Evolutionary conservation across 129 eudicot genomes (phyloP).

Genomic region (Saussurea involucrata): DNA sequence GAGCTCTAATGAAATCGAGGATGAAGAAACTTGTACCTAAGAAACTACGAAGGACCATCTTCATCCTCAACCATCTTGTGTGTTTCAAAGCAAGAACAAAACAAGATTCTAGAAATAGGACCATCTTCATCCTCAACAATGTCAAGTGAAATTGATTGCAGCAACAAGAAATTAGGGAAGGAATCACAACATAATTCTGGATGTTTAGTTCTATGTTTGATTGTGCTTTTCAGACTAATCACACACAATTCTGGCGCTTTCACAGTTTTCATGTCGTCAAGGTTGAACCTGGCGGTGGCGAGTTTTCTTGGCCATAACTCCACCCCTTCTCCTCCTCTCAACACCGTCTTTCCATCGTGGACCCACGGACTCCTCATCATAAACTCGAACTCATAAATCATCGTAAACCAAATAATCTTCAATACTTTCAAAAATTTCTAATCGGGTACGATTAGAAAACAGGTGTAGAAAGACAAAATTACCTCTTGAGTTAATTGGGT

Average conservation of each 20-base stretch:
- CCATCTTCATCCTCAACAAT: conserved; percentile 16
- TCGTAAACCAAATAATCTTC: conserved; percentile 42
- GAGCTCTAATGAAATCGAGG: conserved; percentile 46
- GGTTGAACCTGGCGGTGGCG: conserved; percentile 51
- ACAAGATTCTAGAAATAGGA: neutral
- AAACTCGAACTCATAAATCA: conserved; percentile 46
- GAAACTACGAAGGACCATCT: conserved; percentile 30
- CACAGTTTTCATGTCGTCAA: conserved; percentile 78
- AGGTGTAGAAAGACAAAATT: too few species aligned
- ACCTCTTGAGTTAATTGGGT: too few species aligned
- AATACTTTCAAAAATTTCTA: conserved; percentile 19
- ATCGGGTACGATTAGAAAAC: too few species aligned
- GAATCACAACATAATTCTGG: conserved; percentile 17
- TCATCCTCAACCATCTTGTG: conserved; percentile 11
- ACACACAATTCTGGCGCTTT: too few species aligned
- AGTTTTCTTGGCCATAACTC: conserved; percentile 83
- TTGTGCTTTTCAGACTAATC: conserved; percentile 61
- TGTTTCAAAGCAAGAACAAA: conserved; percentile 15
- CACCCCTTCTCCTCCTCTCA: conserved; percentile 80
- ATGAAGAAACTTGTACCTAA: conserved; percentile 60
- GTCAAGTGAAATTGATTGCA: conserved; percentile 10
- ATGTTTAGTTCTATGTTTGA: conserved; percentile 35
- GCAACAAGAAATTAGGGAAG: conserved; percentile 2
- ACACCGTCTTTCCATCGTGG: conserved; percentile 42
- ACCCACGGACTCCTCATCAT: conserved; percentile 40